phyloP scores from a whole-genome alignment of 1,284 basidiomycete genomes.

The Tilletia walkeri region DNA sequence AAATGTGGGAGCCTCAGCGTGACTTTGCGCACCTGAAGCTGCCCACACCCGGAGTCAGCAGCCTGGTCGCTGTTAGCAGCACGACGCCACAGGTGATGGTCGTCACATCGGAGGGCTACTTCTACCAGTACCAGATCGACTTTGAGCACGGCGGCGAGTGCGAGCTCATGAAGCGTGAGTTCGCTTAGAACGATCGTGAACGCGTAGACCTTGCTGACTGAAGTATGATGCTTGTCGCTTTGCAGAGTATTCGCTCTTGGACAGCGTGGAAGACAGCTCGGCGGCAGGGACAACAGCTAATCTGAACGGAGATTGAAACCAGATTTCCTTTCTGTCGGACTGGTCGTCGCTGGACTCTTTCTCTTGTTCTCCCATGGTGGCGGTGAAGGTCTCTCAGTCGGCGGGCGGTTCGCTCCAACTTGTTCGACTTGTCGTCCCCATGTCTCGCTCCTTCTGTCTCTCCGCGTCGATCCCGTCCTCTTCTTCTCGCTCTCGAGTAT shows the following conservation, averaged over 20 bases:
- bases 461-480: no score
- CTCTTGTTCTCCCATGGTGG: no score
- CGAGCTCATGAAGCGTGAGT: constrained; percentile 78
- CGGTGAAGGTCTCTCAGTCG: no score
- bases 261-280: constrained; percentile 8
- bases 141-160: constrained; percentile 95
- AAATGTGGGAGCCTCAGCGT: constrained; percentile 93
- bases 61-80: constrained; percentile 60
- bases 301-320: background rate
- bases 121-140: constrained; percentile 94
- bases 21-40: constrained; percentile 91
- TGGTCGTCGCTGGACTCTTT: no score
- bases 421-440: no score
- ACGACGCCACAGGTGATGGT: constrained; percentile 97
- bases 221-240: background rate
- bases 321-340: no score
- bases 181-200: background rate
- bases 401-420: no score
- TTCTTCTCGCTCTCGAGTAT: no score
- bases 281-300: background rate
- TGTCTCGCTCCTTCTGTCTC: no score
- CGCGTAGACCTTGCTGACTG: background rate
- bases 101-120: constrained; percentile 88
- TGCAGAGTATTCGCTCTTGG: constrained; percentile 19
- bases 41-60: constrained; percentile 69